These are phyloP conservation scores for Pulveroboletus ravenelii DNA, from an alignment of 768 basidiomycete species.

Conservation along the genomic window DNA sequence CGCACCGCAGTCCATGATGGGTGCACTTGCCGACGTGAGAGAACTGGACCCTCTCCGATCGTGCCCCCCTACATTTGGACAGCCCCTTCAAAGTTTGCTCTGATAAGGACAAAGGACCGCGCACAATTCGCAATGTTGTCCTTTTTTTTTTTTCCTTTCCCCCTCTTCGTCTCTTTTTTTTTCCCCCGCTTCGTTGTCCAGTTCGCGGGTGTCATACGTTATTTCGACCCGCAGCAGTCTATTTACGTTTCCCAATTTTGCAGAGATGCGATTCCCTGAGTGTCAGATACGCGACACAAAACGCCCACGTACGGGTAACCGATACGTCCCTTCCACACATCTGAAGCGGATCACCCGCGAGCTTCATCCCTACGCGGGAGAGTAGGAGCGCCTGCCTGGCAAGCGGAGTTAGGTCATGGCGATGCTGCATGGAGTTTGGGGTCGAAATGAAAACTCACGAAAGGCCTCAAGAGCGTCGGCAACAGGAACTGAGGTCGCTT, in stretches of 20 bases:
- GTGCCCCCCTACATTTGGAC: no score
- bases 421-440: background rate
- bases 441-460: background rate
- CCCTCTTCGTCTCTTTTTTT: no score
- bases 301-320: background rate
- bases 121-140: no score
- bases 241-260: background rate
- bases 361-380: constrained; percentile 1
- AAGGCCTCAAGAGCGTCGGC: background rate
- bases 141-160: background rate
- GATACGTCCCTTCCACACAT: background rate
- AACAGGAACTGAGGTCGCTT: constrained; percentile 8
- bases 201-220: background rate
- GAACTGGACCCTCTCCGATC: background rate
- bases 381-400: background rate
- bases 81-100: background rate
- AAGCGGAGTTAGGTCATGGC: background rate
- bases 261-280: background rate
- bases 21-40: background rate
- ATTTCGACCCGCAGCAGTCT: background rate
- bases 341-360: background rate
- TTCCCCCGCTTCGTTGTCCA: background rate
- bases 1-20: no score
- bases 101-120: background rate
- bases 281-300: background rate